Evolutionary conservation across 2,329 filamentous ascomycete species (phyloP).

Genomic region (Paecilomyces variotii): DNA sequence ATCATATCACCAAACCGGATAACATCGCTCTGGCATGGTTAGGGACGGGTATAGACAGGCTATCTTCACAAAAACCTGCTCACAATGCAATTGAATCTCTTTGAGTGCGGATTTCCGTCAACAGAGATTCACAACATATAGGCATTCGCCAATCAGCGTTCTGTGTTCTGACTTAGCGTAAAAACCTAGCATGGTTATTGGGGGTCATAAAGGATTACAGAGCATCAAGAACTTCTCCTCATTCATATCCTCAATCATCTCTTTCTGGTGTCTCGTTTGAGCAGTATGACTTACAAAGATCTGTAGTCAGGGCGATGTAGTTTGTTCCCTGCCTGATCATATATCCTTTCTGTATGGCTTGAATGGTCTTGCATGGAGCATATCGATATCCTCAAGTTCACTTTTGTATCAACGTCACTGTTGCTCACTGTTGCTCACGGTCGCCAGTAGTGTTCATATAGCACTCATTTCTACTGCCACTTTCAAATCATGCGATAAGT

Average conservation of each 20-base stretch:
- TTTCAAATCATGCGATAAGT: neutral
- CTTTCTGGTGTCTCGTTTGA: neutral
- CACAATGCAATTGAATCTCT: neutral
- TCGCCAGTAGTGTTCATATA: neutral
- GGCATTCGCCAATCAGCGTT: neutral
- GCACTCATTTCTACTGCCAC: neutral
- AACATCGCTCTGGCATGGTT: neutral
- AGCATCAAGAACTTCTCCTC: neutral
- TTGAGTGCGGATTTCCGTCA: neutral
- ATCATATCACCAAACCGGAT: neutral
- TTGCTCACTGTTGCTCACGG: neutral
- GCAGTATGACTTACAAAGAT: neutral
- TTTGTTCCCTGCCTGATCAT: neutral
- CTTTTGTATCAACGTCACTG: neutral
- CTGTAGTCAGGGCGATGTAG: neutral
- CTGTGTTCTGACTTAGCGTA: neutral
- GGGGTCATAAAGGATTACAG: neutral
- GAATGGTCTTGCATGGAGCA: neutral
- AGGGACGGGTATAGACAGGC: neutral
- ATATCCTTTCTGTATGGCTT: neutral
- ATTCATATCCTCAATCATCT: neutral
- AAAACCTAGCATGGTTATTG: neutral
- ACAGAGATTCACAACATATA: neutral
- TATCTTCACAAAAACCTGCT: neutral
- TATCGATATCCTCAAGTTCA: neutral